Percentiles rank a stretch among this genome's conserved stretches.
These are phyloP conservation scores for Mesotaenium endlicherianum DNA, from an alignment of 139 green algal species.

Conservation along the genomic window DNA sequence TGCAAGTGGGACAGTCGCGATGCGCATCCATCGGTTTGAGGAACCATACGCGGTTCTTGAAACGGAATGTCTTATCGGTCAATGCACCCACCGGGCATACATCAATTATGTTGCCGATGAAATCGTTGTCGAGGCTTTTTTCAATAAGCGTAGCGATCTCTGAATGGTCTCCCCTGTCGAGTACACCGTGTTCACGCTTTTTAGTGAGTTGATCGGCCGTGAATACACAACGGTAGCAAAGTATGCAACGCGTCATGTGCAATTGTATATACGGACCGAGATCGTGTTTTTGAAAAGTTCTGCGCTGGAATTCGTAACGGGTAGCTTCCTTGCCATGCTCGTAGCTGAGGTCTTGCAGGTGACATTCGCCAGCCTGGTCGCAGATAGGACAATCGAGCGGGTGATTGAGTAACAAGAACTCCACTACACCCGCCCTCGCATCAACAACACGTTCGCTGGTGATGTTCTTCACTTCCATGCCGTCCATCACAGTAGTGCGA, in stretches of 20 bases:
- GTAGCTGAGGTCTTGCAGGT: conserved; percentile 91
- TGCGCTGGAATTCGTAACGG: conserved; percentile 78
- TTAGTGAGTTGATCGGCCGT: conserved; percentile 88
- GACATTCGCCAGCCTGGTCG: conserved; percentile 96
- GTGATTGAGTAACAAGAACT: conserved; percentile 97
- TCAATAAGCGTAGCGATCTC: conserved; percentile 92
- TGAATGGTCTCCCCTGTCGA: conserved; percentile 73
- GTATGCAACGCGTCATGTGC: conserved; percentile 93
- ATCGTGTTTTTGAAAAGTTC: conserved; percentile 83
- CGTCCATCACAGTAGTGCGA: conserved; percentile 87
- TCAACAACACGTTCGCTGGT: conserved; percentile 78
- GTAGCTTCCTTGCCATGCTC: conserved; percentile 82
- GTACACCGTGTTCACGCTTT: conserved; percentile 87
- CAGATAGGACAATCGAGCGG: conserved; percentile 97
- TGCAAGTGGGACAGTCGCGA: too few relatives aligned
- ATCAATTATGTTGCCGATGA: conserved; percentile 95
- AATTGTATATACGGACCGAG: conserved; percentile 60
- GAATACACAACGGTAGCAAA: conserved; percentile 87
- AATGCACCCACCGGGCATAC: conserved; percentile 95
- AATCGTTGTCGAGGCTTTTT: conserved; percentile 81
- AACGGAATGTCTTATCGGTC: conserved; percentile 90
- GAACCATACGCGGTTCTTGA: conserved; percentile 68
- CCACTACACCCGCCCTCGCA: conserved; percentile 95
- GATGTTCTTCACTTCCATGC: conserved; percentile 90
- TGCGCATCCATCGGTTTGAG: too few relatives aligned